phyloP scores from a whole-genome alignment of 306 rosid species.

The Vigna unguiculata region DNA sequence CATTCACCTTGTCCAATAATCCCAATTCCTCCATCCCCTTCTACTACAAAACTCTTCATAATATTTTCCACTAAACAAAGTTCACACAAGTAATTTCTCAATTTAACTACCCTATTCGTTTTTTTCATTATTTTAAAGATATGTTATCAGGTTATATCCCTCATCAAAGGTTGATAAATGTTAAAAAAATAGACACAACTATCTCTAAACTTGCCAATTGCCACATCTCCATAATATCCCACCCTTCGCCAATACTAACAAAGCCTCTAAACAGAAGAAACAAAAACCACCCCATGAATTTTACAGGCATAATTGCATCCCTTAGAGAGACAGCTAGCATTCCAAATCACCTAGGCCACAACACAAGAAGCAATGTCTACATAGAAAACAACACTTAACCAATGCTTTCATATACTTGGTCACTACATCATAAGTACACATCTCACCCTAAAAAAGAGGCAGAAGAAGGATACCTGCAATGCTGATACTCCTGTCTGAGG shows the following conservation, averaged over 20 bases:
- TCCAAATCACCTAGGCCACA: conserved; percentile 7
- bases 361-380: background rate
- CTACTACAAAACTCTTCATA: conserved; percentile 1
- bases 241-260: background rate
- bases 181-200: background rate
- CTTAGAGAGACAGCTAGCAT: background rate
- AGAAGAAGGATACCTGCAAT: conserved; percentile 66
- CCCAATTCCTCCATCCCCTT: background rate
- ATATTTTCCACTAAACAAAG: background rate
- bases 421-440: background rate
- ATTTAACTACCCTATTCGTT: background rate
- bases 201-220: conserved; percentile 9
- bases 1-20: conserved; percentile 2
- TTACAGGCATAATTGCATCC: background rate
- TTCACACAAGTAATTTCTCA: conserved; percentile 4
- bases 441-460: background rate
- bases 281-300: background rate
- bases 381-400: conserved; percentile 8
- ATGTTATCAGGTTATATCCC: background rate
- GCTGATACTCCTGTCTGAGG: conserved; percentile 91
- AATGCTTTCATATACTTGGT: background rate
- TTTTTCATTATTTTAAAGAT: background rate
- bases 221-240: conserved; percentile 15
- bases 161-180: background rate
- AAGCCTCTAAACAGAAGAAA: conserved; percentile 7